Percentiles rank a stretch among this genome's conserved stretches.
phyloP scores from a whole-genome alignment of 2,329 filamentous ascomycete species.

The Clonostachys sp. region DNA sequence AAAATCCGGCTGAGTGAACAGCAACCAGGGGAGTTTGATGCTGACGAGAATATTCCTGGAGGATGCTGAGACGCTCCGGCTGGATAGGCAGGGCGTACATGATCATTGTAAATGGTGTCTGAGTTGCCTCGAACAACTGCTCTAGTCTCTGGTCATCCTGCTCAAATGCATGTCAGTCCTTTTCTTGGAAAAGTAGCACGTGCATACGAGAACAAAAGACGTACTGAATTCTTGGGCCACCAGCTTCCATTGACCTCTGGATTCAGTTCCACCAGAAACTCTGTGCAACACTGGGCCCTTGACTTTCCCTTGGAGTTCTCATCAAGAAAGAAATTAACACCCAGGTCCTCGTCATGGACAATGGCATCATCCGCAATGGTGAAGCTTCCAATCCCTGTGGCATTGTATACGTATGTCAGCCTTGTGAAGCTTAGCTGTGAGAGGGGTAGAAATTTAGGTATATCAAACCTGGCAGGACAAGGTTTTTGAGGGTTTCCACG shows the following conservation, averaged over 20 bases:
- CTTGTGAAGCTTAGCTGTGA: too few relatives aligned
- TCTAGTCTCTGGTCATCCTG: constrained; percentile 13
- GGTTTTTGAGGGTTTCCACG: constrained; percentile 89
- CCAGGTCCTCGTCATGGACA: constrained; percentile 80
- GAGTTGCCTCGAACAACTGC: constrained; percentile 31
- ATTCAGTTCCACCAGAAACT: constrained; percentile 81
- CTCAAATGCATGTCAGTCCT: background rate
- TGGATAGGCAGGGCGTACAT: constrained; percentile 48
- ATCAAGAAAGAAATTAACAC: constrained; percentile 96
- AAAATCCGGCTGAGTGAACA: constrained; percentile 87
- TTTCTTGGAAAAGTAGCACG: too few relatives aligned
- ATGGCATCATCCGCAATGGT: constrained; percentile 79
- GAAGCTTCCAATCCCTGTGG: constrained; percentile 75
- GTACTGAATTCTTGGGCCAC: constrained; percentile 45
- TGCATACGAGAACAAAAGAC: constrained; percentile 5
- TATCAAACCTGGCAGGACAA: constrained; percentile 74
- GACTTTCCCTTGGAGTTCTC: constrained; percentile 70
- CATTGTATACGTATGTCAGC: too few relatives aligned
- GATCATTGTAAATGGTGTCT: constrained; percentile 43
- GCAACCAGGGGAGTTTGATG: constrained; percentile 72
- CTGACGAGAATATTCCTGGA: constrained; percentile 42
- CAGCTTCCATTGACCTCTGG: constrained; percentile 83
- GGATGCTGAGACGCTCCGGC: constrained; percentile 32
- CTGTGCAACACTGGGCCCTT: constrained; percentile 73
- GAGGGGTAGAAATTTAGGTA: background rate